Evolutionary conservation across 345 rosid species (phyloP).

Genomic region (Diplotaxis tenuifolia): DNA sequence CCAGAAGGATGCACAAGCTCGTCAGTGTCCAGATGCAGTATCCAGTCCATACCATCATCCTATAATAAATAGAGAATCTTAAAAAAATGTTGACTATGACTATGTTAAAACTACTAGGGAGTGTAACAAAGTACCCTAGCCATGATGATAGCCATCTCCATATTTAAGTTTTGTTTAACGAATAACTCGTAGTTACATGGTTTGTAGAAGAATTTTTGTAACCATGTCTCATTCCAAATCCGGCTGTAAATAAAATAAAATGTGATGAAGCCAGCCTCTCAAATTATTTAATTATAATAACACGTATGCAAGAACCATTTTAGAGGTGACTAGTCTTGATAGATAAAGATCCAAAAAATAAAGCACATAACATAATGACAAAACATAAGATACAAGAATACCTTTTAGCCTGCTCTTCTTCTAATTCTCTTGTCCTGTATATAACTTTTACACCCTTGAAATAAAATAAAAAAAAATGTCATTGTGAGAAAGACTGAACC

Average conservation of each 20-base stretch:
- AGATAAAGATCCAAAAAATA: background rate
- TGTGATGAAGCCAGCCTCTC: background rate
- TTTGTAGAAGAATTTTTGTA: conserved; percentile 83
- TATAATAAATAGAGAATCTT: background rate
- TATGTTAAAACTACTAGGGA: background rate
- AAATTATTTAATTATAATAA: background rate
- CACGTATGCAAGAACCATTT: background rate
- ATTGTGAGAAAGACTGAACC: conserved; percentile 4
- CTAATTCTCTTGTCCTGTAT: conserved; percentile 73
- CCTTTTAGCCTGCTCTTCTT: conserved; percentile 86
- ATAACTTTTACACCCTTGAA: conserved; percentile 76
- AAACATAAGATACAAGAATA: conserved; percentile 15
- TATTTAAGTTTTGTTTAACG: conserved; percentile 90
- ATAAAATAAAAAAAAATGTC: conserved; percentile 1
- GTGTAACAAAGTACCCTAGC: conserved; percentile 70
- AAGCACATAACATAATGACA: conserved; percentile 4
- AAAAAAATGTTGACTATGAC: background rate
- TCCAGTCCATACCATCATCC: conserved; percentile 93
- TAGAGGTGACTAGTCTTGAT: background rate
- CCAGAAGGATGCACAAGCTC: conserved; percentile 90
- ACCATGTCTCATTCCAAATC: conserved; percentile 97
- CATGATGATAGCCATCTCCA: conserved; percentile 96
- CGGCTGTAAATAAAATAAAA: conserved; percentile 51
- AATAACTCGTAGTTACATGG: conserved; percentile 94
- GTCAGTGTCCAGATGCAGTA: conserved; percentile 91